These are phyloP conservation scores for Pseudocercospora eumusae DNA, from an alignment of 2,329 filamentous ascomycete genomes.

Conservation along the genomic window DNA sequence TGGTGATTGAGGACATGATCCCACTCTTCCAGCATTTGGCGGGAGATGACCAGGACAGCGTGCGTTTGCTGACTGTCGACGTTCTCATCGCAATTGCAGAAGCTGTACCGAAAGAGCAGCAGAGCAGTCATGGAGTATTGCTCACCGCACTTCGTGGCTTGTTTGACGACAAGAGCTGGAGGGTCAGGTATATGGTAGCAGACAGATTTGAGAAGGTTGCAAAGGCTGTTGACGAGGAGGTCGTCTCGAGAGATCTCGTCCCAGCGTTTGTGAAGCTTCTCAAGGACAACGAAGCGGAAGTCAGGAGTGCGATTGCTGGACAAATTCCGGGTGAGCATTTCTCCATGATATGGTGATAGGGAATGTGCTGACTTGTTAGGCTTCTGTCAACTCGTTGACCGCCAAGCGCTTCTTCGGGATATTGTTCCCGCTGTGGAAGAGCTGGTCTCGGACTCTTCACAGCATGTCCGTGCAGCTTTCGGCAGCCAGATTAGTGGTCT, in stretches of 20 bases:
- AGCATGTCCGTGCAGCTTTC: slow-evolving; percentile 92
- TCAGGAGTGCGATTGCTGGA: slow-evolving; percentile 92
- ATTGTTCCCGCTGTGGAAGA: slow-evolving; percentile 97
- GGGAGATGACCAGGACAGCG: slow-evolving; percentile 95
- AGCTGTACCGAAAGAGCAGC: slow-evolving; percentile 96
- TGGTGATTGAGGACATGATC: slow-evolving; percentile 98
- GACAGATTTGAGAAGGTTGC: slow-evolving; percentile 99
- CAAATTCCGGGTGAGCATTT: slow-evolving; percentile 75
- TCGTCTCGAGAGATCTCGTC: slow-evolving; percentile 88
- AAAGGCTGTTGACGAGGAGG: slow-evolving; percentile 96
- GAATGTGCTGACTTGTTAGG: slow-evolving; percentile 54
- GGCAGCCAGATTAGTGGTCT: slow-evolving; percentile 96
- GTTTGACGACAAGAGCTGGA: slow-evolving; percentile 99
- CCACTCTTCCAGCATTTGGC: slow-evolving; percentile 96
- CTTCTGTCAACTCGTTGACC: slow-evolving; percentile 88
- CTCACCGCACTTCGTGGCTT: slow-evolving; percentile 86
- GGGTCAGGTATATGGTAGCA: slow-evolving; percentile 98
- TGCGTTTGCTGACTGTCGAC: slow-evolving; percentile 91
- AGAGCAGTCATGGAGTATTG: slow-evolving; percentile 91
- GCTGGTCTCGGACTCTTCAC: slow-evolving; percentile 90
- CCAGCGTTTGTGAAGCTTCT: slow-evolving; percentile 96
- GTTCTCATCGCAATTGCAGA: slow-evolving; percentile 95
- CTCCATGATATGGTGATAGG: background rate
- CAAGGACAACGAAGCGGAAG: slow-evolving; percentile 97
- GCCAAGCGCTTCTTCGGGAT: slow-evolving; percentile 83